Base-by-base conservation (phyloP, 805 yeast genomes). In the Metschnikowia proteae region DNA sequence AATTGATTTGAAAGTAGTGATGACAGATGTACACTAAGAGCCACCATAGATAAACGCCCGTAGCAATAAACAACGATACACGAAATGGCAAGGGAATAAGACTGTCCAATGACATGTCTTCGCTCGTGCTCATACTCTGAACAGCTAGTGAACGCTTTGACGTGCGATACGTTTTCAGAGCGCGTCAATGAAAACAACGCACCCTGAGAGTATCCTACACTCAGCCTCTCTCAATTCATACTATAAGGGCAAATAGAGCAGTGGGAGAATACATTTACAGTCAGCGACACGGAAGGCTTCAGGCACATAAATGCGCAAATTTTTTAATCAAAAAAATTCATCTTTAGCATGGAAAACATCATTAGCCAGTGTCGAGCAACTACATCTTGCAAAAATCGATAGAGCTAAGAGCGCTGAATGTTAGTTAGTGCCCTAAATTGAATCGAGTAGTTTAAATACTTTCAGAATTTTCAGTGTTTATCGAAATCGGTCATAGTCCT, bases 401-500 rank as follows among this genome's bases (percentile, higher is more conserved):
- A 31, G 13, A 8, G 30, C 39, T 28, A 44, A 26, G n/a, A 29
- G 33, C 48, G 35, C 44, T 27, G 39, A 38, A 43, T 45, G 57
- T 58, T 52, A 54, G 57, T 54, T 46, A 27, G 35, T 45, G 29
- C 50, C 43, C 34, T 11, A 17, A 31, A 33, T 32, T 26, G 27
- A 17, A 40, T 40, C 28, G 22, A 28, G 6, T 40, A 11, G 25
- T 22, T 37, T 41, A 37, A 43, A 37, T 42, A 28, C 8, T 30
- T 13, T 81, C 84, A 81, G 85, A 80, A 78, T 78, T 80, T 80
- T 79, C 84, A 80, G 80, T 78, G 81, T 64, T 49, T 59, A 78
- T 81, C 86, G 86, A 81, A 40, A 72, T 82, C 86, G 82, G 77
- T 80, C 85, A 81, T 78, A 60, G 76, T 75, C 78, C 78, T 73